A percentile compares a stretch with the other conserved stretches of the same genome.
These are phyloP conservation scores for Lenzites betulinus DNA, from an alignment of 768 basidiomycete genomes.

Conservation along the genomic window DNA sequence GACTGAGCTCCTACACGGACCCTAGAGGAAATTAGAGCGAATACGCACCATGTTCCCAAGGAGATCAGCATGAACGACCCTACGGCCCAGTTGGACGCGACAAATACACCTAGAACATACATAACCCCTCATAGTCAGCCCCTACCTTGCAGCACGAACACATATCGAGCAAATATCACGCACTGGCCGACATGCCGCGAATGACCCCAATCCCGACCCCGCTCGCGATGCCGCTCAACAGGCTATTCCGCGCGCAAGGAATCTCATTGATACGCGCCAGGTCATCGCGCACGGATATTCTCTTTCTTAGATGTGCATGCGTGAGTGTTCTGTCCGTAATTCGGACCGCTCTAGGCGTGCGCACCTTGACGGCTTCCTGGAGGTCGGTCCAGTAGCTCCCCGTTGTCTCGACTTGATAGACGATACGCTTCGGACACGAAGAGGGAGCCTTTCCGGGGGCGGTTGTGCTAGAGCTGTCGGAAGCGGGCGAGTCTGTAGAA, in stretches of 20 bases:
- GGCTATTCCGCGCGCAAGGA: slow-evolving; percentile 75
- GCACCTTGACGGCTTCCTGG: slow-evolving; percentile 38
- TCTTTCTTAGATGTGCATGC: slow-evolving; percentile 40
- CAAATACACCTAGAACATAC: slow-evolving; percentile 50
- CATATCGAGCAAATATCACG: slow-evolving; percentile 27
- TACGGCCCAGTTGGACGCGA: slow-evolving; percentile 79
- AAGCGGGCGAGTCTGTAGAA: background rate
- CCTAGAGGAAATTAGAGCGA: background rate
- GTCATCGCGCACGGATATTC: slow-evolving; percentile 51
- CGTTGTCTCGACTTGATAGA: slow-evolving; percentile 36
- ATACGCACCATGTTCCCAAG: slow-evolving; percentile 65
- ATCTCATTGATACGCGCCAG: slow-evolving; percentile 64
- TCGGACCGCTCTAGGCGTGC: background rate
- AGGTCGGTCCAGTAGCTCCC: slow-evolving; percentile 37
- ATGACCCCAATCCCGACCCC: slow-evolving; percentile 78
- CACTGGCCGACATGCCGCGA: slow-evolving; percentile 65
- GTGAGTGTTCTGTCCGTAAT: background rate
- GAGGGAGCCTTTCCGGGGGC: background rate
- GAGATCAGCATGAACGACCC: slow-evolving; percentile 72
- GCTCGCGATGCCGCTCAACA: slow-evolving; percentile 78
- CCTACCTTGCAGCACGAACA: background rate
- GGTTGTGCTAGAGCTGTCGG: background rate
- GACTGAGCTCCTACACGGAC: background rate
- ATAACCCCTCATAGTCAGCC: background rate
- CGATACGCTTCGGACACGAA: slow-evolving; percentile 22